phyloP scores from a whole-genome alignment of 345 rosid genomes.

The Microthlaspi erraticum region DNA sequence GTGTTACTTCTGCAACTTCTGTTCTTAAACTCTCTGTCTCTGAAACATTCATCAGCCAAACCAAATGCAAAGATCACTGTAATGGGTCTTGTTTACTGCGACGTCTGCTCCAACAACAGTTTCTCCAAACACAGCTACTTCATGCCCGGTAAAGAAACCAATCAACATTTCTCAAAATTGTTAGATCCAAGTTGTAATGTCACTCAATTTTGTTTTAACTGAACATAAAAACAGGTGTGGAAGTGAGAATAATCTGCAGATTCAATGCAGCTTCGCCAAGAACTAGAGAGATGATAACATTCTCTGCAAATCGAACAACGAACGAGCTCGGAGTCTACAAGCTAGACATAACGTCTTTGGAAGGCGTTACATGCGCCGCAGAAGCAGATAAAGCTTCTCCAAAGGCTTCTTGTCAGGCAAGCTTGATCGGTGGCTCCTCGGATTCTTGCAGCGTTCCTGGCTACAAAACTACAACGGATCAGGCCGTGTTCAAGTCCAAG shows the following conservation, averaged over 20 bases:
- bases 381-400: slow-evolving; percentile 32
- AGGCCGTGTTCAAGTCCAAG: slow-evolving; percentile 67
- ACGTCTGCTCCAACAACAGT: slow-evolving; percentile 92
- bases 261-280: slow-evolving; percentile 66
- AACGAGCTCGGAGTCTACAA: slow-evolving; percentile 77
- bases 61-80: slow-evolving; percentile 66
- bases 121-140: slow-evolving; percentile 96
- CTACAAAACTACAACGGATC: slow-evolving; percentile 72
- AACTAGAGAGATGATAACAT: slow-evolving; percentile 67
- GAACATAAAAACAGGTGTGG: slow-evolving; percentile 62
- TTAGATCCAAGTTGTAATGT: background rate
- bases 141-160: slow-evolving; percentile 63
- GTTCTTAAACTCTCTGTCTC: slow-evolving; percentile 48
- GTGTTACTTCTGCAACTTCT: slow-evolving; percentile 53
- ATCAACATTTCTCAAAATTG: background rate
- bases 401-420: slow-evolving; percentile 69
- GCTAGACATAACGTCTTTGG: slow-evolving; percentile 78
- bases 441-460: slow-evolving; percentile 84
- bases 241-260: slow-evolving; percentile 82
- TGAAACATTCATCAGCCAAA: slow-evolving; percentile 41
- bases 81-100: slow-evolving; percentile 94
- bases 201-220: background rate
- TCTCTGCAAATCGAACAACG: slow-evolving; percentile 91
- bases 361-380: slow-evolving; percentile 58
- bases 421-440: slow-evolving; percentile 59